These are phyloP conservation scores for Penicillium crystallinum DNA, from an alignment of 495 filamentous ascomycete genomes.

Conservation along the genomic window DNA sequence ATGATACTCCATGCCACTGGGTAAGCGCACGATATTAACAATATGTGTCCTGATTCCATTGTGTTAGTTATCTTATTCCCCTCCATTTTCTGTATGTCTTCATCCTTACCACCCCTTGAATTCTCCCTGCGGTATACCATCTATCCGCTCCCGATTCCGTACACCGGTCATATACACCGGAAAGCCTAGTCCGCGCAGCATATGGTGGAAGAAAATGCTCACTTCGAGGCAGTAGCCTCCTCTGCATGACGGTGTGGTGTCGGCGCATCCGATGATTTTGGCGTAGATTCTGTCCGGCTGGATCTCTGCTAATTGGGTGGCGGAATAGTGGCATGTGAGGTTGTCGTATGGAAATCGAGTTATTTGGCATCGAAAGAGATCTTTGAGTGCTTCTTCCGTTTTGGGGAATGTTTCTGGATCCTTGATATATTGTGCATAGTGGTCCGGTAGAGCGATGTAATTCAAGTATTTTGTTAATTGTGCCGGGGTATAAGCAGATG, in stretches of 20 bases:
- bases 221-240: conserved; percentile 79
- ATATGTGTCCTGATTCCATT: conserved; percentile 54
- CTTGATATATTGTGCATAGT: conserved; percentile 15
- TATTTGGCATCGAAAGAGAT: conserved; percentile 43
- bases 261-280: conserved; percentile 52
- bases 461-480: conserved; percentile 20
- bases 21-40: conserved; percentile 60
- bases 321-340: conserved; percentile 51
- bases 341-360: conserved; percentile 69
- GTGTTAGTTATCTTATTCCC: not conserved
- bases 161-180: conserved; percentile 48
- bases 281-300: conserved; percentile 53
- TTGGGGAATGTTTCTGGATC: conserved; percentile 20
- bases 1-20: conserved; percentile 42
- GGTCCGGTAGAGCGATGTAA: conserved; percentile 18
- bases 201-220: conserved; percentile 59
- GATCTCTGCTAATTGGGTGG: conserved; percentile 47
- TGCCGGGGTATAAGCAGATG: conserved; percentile 14
- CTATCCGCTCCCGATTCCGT: conserved; percentile 29
- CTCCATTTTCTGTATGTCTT: not conserved
- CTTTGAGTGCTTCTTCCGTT: conserved; percentile 20
- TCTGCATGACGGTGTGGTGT: conserved; percentile 33
- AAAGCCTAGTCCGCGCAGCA: conserved; percentile 61
- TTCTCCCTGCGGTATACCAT: conserved; percentile 28
- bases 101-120: conserved; percentile 41